Base-by-base conservation (phyloP, 345 rosid species). In the Eucalyptus polyanthemos region DNA sequence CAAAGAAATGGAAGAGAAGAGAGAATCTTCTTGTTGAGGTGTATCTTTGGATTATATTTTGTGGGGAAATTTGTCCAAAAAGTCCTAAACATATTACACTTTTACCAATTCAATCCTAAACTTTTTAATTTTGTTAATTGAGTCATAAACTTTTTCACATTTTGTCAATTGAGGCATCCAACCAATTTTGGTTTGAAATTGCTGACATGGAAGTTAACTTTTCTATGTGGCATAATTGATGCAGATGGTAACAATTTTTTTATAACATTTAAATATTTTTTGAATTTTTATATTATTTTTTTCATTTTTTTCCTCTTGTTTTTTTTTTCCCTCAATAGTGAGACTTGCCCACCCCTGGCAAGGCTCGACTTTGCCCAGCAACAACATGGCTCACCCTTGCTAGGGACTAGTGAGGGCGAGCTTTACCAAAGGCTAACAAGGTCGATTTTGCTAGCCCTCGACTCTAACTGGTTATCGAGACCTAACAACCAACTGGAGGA, bases 321-420 rank as follows among this genome's bases (percentile, higher is more conserved):
- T 56, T 54, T 17, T 53, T 54, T 54, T 21, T 0, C 27, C 27
- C 62, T 56, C 13, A 9, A 24, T 56, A 53, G 56, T 53, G 56
- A 53, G 58, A 53, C 24, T 19, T 53, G 58, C 58, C 58, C 58
- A 53, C 58, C 58, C 25, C 4, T 19, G 1, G 25, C 1, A 2
- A 53, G 58, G 58, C 58, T 53, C 0, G 58, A 53, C 25, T 53
- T 53, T 1, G 56, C 56, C 56, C 0, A 19, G 4, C 0, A 1
- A 19, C 24, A 53, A 53, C 56, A 53, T 53, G 10, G 56, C 56
- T 53, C 9, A 4, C 56, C 56, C 24, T 53, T 53, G 56, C 56
- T 1, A 19, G 10, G 56, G 24, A 24, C 56, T 19, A 53, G 10
- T 0, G 5, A 53, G 56, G 56, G 56, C 0, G 2, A 19, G 56